Base-by-base conservation (phyloP, 2,329 filamentous ascomycete species). In the Triangularia setosa region DNA sequence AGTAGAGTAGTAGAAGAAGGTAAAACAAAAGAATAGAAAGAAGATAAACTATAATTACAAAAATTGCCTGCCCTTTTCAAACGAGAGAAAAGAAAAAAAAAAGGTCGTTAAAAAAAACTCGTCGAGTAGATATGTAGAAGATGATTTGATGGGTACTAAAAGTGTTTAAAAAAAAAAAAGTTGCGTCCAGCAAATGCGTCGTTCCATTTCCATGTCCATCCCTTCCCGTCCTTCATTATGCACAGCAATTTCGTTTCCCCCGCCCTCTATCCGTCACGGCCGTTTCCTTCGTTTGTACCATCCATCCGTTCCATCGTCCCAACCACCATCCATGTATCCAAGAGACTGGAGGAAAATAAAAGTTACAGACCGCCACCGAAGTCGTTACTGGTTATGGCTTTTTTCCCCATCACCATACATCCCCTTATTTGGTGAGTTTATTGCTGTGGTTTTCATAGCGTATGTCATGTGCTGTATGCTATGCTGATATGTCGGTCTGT, bases 1-100 rank as follows among this genome's bases (percentile, higher is more conserved):
- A 67, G 59, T 63, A 3, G n/a, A n/a, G n/a, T n/a, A n/a, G n/a
- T n/a, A 67, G 61, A 54, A 63, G 35, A 69, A 64, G 52, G 60
- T 52, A 61, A 65, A 33, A 33, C 7, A 54, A 59, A 64, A 68
- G 65, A 58, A 33, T 33, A 33, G 4, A 30, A 3, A 14, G 2
- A 21, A 21, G 7, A 44, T 11, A 53, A 57, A 21, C 25, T 30
- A 57, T 28, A 57, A 57, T 30, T 30, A 48, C 27, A 33, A 57
- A 56, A 63, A 61, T 52, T n/a, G 30, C 53, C 40, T n/a, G 44
- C 18, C 48, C 44, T 55, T 61, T 53, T 3, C 5, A 3, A n/a
- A 21, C n/a, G 14, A 33, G 14, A 48, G 16, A 44, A 44, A 44
- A 35, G 4, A 14, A 35, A n/a, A 11, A 35, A 12, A 35, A 40